Base-by-base conservation (phyloP, 495 filamentous ascomycete genomes). In the Xylaria longipes region DNA sequence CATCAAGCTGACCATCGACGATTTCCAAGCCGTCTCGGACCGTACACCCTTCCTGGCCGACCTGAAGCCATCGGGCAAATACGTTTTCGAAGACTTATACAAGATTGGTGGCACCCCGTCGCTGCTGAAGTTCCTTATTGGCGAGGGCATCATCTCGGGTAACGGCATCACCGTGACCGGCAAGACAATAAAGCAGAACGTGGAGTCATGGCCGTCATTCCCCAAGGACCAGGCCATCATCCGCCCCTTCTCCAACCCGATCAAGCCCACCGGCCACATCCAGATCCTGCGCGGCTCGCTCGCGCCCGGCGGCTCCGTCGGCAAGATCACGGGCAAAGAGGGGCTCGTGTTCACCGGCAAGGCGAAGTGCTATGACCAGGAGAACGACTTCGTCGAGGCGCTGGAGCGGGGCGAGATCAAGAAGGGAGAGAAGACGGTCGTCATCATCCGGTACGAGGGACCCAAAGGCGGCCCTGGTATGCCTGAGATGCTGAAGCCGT, bases 271-370 rank as follows among this genome's bases (percentile, higher is more conserved):
- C 4, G 96, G 96, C 63, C 96, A 98, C 82, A 97, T 99, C 79
- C 95, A 97, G 84, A 99, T 99, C 80, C 89, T 99, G 25, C 92
- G 94, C 65, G 96, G 96, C 43, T 91, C 91, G 7, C 88, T 99
- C 35, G 94, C 96, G 2, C 96, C 96, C 1, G 96, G 92, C 70
- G 96, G 96, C 64, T 92, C 89, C 73, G 96, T 99, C 17, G 96
- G 95, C 72, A 99, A 99, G 86, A 99, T 99, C 82, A 99, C 96
- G 11, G 96, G 96, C 71, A 99, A 99, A 83, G 96, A 99, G 80
- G 96, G 96, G 27, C 87, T 91, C n/a, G 81, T 84, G 11, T 99
- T 99, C 84, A 91, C 87, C 22, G 96, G 96, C 68, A 94, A 89
- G 74, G 96, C 96, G 43, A 91, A 90, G 72, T 93, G 93, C 75